Conservation (phyloP, 257 asterid genomes). For the Hygrophila difformis region DNA sequence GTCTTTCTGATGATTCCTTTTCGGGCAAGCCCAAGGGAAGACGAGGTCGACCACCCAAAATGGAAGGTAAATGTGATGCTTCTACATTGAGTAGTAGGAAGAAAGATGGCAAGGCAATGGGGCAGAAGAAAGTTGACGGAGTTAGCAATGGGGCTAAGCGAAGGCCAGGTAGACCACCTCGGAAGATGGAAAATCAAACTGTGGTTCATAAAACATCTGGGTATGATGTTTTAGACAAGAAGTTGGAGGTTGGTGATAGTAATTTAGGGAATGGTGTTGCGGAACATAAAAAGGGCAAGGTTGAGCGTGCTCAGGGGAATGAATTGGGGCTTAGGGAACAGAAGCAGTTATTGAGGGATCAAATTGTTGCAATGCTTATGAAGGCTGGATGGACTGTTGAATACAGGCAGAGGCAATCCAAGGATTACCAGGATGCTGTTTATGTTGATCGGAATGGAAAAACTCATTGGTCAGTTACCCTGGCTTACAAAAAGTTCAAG, state of each 20-base stretch:
- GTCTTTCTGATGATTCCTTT: too few relatives aligned
- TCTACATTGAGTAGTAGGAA: conserved; percentile 7
- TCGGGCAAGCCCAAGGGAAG: too few relatives aligned
- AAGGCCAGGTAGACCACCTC: conserved; percentile 32
- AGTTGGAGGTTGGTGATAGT: conserved; percentile 7
- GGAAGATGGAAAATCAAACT: conserved; percentile 14
- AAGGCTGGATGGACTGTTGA: conserved; percentile 89
- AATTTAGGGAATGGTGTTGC: conserved; percentile 14
- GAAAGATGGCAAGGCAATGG: conserved; percentile 13
- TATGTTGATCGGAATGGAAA: conserved; percentile 85
- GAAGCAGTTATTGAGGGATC: conserved; percentile 83
- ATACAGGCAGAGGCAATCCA: conserved; percentile 86
- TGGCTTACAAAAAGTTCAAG: conserved; percentile 76
- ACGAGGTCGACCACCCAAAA: too few relatives aligned
- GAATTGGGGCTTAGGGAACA: conserved; percentile 51
- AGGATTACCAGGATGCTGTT: conserved; percentile 95
- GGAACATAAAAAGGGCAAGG: conserved; percentile 1
- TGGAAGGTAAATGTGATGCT: conserved; percentile 12
- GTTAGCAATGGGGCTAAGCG: conserved; percentile 16
- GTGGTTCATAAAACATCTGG: conserved; percentile 18
- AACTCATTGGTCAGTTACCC: conserved; percentile 92
- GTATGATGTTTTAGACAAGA: conserved; percentile 17
- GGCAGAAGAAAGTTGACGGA: conserved; percentile 21
- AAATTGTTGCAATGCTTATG: conserved; percentile 73
- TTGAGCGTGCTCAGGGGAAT: conserved; percentile 14